A percentile compares a stretch with the other conserved stretches of the same genome.
Conservation (phyloP, 2,329 filamentous ascomycete genomes). For the Colletotrichum brevisporum region DNA sequence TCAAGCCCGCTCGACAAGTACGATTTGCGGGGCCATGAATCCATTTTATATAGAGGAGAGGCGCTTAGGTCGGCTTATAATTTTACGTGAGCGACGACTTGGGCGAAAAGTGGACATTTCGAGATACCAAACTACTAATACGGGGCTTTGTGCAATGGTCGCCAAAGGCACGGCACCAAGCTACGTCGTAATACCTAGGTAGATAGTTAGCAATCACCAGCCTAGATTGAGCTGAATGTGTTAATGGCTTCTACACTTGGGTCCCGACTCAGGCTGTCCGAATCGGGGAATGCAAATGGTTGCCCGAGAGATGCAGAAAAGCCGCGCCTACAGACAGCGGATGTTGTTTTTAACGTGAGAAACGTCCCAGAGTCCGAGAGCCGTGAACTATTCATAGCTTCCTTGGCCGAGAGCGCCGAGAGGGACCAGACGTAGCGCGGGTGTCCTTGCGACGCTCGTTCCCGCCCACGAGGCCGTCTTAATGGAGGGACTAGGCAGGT, state of each 20-base stretch:
- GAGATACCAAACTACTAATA: no score
- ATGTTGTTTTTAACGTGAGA: conserved; percentile 3
- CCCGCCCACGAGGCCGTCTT: conserved; percentile 1
- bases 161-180: no score
- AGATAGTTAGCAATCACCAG: no score
- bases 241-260: neutral
- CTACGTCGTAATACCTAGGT: no score
- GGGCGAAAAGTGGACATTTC: no score
- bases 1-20: neutral
- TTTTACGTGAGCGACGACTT: no score
- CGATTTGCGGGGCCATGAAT: neutral
- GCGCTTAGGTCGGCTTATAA: no score
- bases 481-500: neutral
- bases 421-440: neutral
- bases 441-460: neutral
- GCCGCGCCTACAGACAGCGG: neutral
- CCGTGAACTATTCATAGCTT: conserved; percentile 21
- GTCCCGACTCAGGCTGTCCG: neutral
- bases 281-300: neutral
- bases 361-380: conserved; percentile 4
- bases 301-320: neutral
- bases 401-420: neutral
- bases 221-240: no score
- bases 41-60: neutral
- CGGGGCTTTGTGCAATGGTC: no score